Conservation (phyloP, 2,329 filamentous ascomycete species). For the Xenoacremonium recifei region DNA sequence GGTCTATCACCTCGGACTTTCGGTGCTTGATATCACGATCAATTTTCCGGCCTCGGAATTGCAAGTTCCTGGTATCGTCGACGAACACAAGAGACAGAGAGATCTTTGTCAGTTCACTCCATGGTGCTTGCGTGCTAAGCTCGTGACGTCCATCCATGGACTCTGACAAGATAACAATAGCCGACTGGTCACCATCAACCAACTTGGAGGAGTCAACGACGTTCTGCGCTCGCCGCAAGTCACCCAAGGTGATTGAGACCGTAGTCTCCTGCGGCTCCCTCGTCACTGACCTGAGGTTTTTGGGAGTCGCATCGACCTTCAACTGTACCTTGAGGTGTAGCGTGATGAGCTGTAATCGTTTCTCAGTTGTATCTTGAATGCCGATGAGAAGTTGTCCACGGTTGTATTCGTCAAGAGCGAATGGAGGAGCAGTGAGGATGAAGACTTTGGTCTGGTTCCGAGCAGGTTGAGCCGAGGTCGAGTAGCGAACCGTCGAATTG, state of each 20-base stretch:
- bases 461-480: constrained; percentile 52
- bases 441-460: constrained; percentile 62
- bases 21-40: constrained; percentile 51
- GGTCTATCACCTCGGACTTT: constrained; percentile 44
- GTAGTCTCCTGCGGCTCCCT: constrained; percentile 16
- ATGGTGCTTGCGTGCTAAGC: constrained; percentile 72
- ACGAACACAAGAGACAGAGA: constrained; percentile 59
- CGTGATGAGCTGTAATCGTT: constrained; percentile 65
- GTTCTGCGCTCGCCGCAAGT: constrained; percentile 60
- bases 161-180: constrained; percentile 69
- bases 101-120: constrained; percentile 70
- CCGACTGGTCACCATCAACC: constrained; percentile 63
- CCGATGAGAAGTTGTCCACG: constrained; percentile 62
- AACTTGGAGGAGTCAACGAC: constrained; percentile 73
- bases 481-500: constrained; percentile 60
- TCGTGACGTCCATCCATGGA: constrained; percentile 62
- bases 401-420: constrained; percentile 51
- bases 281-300: constrained; percentile 18
- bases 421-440: constrained; percentile 60
- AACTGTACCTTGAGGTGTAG: constrained; percentile 52
- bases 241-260: constrained; percentile 36
- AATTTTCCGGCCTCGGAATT: constrained; percentile 50
- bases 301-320: constrained; percentile 26
- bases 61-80: constrained; percentile 59
- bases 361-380: constrained; percentile 67